Conservation (phyloP, 2,329 filamentous ascomycete genomes). For the Pezicula neosporulosa region DNA sequence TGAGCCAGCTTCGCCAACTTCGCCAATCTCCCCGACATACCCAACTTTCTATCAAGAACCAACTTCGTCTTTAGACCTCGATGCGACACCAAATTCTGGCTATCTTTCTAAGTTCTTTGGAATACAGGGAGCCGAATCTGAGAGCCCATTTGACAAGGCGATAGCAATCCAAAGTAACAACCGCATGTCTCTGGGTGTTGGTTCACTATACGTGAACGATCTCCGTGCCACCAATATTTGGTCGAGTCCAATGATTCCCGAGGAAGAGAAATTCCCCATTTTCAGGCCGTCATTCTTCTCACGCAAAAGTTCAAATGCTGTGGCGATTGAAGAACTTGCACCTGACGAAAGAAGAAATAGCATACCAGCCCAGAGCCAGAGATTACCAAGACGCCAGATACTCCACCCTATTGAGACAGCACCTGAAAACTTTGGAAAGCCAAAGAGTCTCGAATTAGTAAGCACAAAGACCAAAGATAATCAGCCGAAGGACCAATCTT, state of each 20-base stretch:
- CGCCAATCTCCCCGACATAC: neutral
- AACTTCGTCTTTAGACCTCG: slow-evolving; percentile 3
- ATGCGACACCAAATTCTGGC: neutral
- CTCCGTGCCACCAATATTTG: slow-evolving; percentile 14
- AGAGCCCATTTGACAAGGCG: neutral
- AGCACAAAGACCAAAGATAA: neutral
- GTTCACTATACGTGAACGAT: slow-evolving; percentile 14
- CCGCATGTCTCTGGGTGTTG: slow-evolving; percentile 5
- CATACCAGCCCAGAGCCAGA: neutral
- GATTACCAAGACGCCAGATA: neutral
- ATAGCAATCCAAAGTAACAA: neutral
- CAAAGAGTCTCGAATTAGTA: neutral
- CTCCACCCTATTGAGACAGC: neutral
- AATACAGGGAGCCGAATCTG: slow-evolving; percentile 2
- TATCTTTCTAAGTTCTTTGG: slow-evolving; percentile 14
- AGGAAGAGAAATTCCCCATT: neutral
- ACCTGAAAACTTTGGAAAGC: no score
- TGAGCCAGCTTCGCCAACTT: slow-evolving; percentile 6
- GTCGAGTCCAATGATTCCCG: slow-evolving; percentile 8
- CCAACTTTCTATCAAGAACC: slow-evolving; percentile 6
- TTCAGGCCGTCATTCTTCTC: neutral
- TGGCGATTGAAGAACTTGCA: neutral
- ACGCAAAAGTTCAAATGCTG: neutral
- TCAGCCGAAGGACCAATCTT: neutral
- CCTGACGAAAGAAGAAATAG: neutral